phyloP scores from a whole-genome alignment of 1,284 basidiomycete species.

The Fomitopsis palustris region DNA sequence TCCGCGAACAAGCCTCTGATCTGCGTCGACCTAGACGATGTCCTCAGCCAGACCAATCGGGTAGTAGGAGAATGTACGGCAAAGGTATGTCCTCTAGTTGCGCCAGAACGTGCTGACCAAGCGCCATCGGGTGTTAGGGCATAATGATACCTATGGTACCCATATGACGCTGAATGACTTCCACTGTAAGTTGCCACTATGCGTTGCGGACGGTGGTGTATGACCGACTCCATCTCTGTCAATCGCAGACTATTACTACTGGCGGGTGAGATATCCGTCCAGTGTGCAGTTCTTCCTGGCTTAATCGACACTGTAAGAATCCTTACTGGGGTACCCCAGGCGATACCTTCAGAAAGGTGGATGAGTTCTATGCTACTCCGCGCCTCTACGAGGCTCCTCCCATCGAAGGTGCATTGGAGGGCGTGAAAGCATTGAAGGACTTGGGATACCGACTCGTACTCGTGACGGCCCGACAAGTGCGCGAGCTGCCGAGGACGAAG shows the following conservation, averaged over 20 bases:
- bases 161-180: conserved; percentile 51
- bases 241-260: conserved; percentile 65
- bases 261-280: conserved; percentile 42
- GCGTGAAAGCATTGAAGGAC: conserved; percentile 49
- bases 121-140: conserved; percentile 44
- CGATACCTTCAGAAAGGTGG: conserved; percentile 59
- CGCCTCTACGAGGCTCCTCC: conserved; percentile 51
- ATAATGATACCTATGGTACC: conserved; percentile 63
- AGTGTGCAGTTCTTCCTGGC: background rate
- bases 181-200: conserved; percentile 39
- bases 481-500: conserved; percentile 58
- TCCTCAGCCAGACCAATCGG: conserved; percentile 67
- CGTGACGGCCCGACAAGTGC: conserved; percentile 68
- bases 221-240: no score
- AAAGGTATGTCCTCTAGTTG: background rate
- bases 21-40: conserved; percentile 78
- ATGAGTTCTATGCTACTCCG: conserved; percentile 54
- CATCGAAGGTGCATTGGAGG: conserved; percentile 65
- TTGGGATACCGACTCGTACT: conserved; percentile 70
- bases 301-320: conserved; percentile 18
- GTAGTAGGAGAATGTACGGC: conserved; percentile 59
- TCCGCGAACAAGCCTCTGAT: conserved; percentile 40
- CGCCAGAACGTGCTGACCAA: background rate
- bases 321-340: conserved; percentile 62
- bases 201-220: conserved; percentile 16